A percentile compares a stretch with the other conserved stretches of the same genome.
Evolutionary conservation across 2,329 filamentous ascomycete species (phyloP).

Genomic region (Pleoardoris graminearum): DNA sequence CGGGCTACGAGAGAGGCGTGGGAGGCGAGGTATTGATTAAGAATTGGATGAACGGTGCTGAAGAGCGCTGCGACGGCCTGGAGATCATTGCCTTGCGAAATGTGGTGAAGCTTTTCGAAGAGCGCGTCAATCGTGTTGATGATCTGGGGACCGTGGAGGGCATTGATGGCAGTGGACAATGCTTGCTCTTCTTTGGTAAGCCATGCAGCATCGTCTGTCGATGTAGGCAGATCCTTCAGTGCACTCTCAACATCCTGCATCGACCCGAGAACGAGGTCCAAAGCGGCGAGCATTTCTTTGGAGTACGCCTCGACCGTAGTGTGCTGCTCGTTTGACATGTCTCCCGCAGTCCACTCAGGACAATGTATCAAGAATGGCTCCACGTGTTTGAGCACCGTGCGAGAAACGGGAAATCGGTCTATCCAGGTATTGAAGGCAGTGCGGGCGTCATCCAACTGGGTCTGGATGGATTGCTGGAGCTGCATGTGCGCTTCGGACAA

Average conservation of each 20-base stretch:
- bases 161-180: conserved; percentile 53
- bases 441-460: conserved; percentile 21
- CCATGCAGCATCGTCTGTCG: conserved; percentile 66
- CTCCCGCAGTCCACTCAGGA: conserved; percentile 5
- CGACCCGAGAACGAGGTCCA: conserved; percentile 76
- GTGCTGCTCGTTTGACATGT: conserved; percentile 7
- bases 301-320: conserved; percentile 54
- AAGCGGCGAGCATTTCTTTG: conserved; percentile 62
- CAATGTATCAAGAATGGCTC: conserved; percentile 61
- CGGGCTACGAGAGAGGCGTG: conserved; percentile 62
- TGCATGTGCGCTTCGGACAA: conserved; percentile 23
- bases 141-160: conserved; percentile 64
- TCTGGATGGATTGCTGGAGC: conserved; percentile 19
- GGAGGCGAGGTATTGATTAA: conserved; percentile 71
- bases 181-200: conserved; percentile 55
- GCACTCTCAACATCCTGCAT: conserved; percentile 71
- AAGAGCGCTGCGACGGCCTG: conserved; percentile 61
- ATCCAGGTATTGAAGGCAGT: conserved; percentile 23
- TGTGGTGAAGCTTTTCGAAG: conserved; percentile 51
- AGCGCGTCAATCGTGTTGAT: conserved; percentile 50
- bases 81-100: conserved; percentile 48
- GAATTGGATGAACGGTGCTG: conserved; percentile 67
- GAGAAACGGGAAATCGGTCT: conserved; percentile 28
- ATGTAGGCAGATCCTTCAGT: conserved; percentile 58
- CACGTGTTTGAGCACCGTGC: conserved; percentile 61